phyloP scores from a whole-genome alignment of 768 basidiomycete species.

The Phanerochaete carnosa region DNA sequence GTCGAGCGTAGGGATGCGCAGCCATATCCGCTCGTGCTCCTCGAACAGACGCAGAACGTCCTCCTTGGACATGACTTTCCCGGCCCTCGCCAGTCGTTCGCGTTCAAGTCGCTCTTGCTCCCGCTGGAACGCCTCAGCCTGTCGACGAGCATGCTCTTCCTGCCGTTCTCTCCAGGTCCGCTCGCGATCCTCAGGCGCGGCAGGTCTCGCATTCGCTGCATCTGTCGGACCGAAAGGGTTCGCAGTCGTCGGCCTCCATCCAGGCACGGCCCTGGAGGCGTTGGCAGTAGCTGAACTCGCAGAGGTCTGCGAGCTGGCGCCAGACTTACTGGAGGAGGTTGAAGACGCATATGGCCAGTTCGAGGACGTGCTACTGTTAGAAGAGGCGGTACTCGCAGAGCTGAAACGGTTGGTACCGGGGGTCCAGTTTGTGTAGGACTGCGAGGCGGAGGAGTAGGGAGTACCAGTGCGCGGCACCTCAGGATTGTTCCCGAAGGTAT shows the following conservation, averaged over 20 bases:
- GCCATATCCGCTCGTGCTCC: slow-evolving; percentile 63
- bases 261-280: neutral
- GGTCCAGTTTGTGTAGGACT: slow-evolving; percentile 15
- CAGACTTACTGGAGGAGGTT: slow-evolving; percentile 18
- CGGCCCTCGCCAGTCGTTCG: slow-evolving; percentile 35
- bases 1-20: slow-evolving; percentile 31
- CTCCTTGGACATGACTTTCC: slow-evolving; percentile 51
- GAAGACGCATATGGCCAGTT: slow-evolving; percentile 19
- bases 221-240: neutral
- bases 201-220: slow-evolving; percentile 14
- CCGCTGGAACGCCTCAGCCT: slow-evolving; percentile 65
- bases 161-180: slow-evolving; percentile 61
- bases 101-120: slow-evolving; percentile 61
- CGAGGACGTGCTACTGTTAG: slow-evolving; percentile 30
- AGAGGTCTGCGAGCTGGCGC: slow-evolving; percentile 19
- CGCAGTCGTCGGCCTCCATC: slow-evolving; percentile 1
- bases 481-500: slow-evolving; percentile 19
- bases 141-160: slow-evolving; percentile 57
- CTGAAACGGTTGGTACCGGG: slow-evolving; percentile 18
- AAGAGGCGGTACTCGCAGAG: slow-evolving; percentile 17
- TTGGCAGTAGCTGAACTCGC: slow-evolving; percentile 17
- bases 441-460: slow-evolving; percentile 19
- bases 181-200: slow-evolving; percentile 31
- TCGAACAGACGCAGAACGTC: slow-evolving; percentile 55
- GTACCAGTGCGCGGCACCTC: slow-evolving; percentile 12